Percentiles rank a stretch among this genome's conserved stretches.
Evolutionary conservation across 208 protist species (phyloP).

Genomic region (Tritrichomonas foetus): DNA sequence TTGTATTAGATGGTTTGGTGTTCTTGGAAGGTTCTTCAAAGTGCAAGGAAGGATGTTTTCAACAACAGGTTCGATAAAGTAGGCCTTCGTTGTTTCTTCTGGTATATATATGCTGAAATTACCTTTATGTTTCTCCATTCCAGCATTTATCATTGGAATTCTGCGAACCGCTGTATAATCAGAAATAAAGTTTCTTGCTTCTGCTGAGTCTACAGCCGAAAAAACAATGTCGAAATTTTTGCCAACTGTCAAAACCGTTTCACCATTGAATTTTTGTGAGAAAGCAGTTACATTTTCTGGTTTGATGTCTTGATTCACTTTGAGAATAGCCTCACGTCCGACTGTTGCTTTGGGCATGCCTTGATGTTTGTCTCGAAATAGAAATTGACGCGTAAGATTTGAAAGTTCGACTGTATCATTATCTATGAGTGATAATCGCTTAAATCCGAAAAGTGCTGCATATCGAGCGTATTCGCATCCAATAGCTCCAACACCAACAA

Average conservation of each 20-base stretch:
- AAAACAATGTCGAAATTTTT: not conserved
- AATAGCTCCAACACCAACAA: not conserved
- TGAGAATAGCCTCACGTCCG: not conserved
- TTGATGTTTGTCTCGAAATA: not conserved
- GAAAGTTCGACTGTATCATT: not conserved
- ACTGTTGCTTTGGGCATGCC: not conserved
- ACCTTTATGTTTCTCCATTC: not conserved
- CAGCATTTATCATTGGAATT: not conserved
- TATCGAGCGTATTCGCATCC: constrained; percentile 1
- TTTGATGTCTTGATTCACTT: not conserved
- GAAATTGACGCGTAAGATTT: not conserved
- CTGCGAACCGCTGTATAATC: too few species aligned
- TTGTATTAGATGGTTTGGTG: not conserved
- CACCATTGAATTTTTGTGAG: not conserved
- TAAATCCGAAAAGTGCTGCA: not conserved
- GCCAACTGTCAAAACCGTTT: not conserved
- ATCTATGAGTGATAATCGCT: not conserved
- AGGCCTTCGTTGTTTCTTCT: not conserved
- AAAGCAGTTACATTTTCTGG: not conserved
- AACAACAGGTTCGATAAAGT: not conserved
- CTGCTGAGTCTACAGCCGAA: not conserved
- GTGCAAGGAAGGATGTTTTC: not conserved
- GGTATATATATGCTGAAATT: not conserved
- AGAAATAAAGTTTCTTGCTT: not conserved
- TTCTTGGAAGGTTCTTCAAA: not conserved